phyloP scores from a whole-genome alignment of 1,284 basidiomycete species.

The Spongiforma sp. region DNA sequence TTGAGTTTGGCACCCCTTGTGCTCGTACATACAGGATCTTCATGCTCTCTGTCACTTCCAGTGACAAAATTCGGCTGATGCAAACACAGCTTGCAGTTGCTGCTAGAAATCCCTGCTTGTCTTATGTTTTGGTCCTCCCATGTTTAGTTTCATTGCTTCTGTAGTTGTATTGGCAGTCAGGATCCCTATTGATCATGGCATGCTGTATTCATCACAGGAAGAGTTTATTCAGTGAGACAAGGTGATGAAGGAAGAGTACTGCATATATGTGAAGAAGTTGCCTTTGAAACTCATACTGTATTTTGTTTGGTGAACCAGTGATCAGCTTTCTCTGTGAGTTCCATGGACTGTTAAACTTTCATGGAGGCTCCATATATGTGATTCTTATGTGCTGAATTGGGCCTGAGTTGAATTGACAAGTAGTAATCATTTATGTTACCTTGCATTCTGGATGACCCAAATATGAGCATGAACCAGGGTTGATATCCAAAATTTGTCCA shows the following conservation, averaged over 20 bases:
- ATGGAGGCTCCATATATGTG: too few relatives aligned
- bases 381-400: too few relatives aligned
- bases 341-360: too few relatives aligned
- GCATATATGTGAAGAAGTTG: conserved; percentile 34
- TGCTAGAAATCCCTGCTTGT: conserved; percentile 10
- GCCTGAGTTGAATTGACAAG: too few relatives aligned
- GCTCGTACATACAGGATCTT: conserved; percentile 21
- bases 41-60: background rate
- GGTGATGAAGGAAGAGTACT: conserved; percentile 21
- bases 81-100: conserved; percentile 19
- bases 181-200: conserved; percentile 30
- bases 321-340: too few relatives aligned
- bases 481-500: too few relatives aligned
- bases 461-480: too few relatives aligned
- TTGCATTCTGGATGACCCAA: too few relatives aligned
- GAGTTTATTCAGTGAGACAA: conserved; percentile 6
- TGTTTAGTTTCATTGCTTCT: conserved; percentile 17
- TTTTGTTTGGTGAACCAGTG: conserved; percentile 28
- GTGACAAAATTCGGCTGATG: background rate
- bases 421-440: too few relatives aligned
- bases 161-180: conserved; percentile 24
- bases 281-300: conserved; percentile 32
- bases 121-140: conserved; percentile 38
- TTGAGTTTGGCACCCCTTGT: conserved; percentile 37
- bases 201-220: conserved; percentile 5